Conservation (phyloP, 352 stramenopile genomes). For the Phytophthora quininea region DNA sequence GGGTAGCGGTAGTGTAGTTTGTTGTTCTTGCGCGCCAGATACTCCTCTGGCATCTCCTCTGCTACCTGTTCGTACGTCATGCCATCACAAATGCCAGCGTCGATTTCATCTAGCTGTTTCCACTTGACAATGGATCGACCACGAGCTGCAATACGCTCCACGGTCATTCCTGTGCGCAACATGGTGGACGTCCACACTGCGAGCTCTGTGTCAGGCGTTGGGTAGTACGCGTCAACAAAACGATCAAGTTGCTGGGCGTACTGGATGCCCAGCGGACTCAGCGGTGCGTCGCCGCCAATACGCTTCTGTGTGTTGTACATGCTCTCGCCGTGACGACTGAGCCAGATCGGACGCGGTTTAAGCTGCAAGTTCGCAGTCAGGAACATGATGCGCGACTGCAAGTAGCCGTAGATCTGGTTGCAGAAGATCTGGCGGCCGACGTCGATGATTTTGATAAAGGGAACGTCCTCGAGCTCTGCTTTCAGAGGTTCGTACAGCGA, state of each 20-base stretch:
- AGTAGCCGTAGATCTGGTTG: slow-evolving; percentile 87
- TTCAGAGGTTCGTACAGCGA: slow-evolving; percentile 72
- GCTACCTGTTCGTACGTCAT: slow-evolving; percentile 98
- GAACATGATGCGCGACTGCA: slow-evolving; percentile 92
- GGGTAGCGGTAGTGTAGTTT: slow-evolving; percentile 88
- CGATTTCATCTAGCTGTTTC: slow-evolving; percentile 96
- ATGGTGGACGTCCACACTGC: slow-evolving; percentile 98
- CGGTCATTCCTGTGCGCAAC: slow-evolving; percentile 96
- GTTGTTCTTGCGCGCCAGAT: slow-evolving; percentile 91
- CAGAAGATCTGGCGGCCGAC: slow-evolving; percentile 83
- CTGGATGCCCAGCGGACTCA: slow-evolving; percentile 92
- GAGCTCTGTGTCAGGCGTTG: slow-evolving; percentile 71
- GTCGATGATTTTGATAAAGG: slow-evolving; percentile 87
- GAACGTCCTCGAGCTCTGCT: slow-evolving; percentile 54
- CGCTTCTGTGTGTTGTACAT: slow-evolving; percentile 98
- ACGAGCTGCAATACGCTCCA: slow-evolving; percentile 83
- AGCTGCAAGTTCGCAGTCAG: slow-evolving; percentile 97
- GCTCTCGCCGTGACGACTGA: slow-evolving; percentile 97
- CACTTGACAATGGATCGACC: slow-evolving; percentile 75
- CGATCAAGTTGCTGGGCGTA: slow-evolving; percentile 94
- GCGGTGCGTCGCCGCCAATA: slow-evolving; percentile 95
- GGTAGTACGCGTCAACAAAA: slow-evolving; percentile 93
- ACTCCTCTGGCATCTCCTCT: slow-evolving; percentile 95
- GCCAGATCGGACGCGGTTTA: slow-evolving; percentile 94
- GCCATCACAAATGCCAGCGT: slow-evolving; percentile 96